phyloP scores from a whole-genome alignment of 129 eudicot species.

The Silybum marianum region DNA sequence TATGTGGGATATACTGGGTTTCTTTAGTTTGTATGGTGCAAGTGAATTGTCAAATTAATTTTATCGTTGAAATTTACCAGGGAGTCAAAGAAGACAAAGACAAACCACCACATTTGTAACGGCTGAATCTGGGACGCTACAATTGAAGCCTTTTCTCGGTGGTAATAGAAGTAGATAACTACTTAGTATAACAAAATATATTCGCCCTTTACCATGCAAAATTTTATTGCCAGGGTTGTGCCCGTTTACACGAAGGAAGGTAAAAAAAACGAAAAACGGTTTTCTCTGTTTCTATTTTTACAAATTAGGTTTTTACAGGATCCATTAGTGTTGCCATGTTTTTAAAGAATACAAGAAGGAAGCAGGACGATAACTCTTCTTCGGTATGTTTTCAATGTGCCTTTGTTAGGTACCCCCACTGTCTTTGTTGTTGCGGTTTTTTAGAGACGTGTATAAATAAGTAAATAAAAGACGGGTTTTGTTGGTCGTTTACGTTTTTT shows the following conservation, averaged over 20 bases:
- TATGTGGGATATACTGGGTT: not conserved
- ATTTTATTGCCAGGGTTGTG: not conserved
- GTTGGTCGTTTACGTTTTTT: too few species aligned
- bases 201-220: not conserved
- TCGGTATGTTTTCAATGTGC: not conserved
- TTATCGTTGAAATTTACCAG: constrained; percentile 6
- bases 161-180: not conserved
- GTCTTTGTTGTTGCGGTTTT: not conserved
- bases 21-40: not conserved
- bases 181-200: not conserved
- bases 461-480: too few species aligned
- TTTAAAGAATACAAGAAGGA: not conserved
- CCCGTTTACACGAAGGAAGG: not conserved
- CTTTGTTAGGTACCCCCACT: not conserved
- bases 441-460: not conserved
- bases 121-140: not conserved
- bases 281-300: not conserved
- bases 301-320: not conserved
- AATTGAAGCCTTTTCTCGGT: not conserved
- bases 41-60: not conserved
- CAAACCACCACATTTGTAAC: not conserved
- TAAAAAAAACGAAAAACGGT: not conserved
- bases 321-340: not conserved
- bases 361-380: not conserved
- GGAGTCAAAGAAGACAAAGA: constrained; percentile 24